Conservation (phyloP, 768 basidiomycete genomes). For the Pisolithus sp. region DNA sequence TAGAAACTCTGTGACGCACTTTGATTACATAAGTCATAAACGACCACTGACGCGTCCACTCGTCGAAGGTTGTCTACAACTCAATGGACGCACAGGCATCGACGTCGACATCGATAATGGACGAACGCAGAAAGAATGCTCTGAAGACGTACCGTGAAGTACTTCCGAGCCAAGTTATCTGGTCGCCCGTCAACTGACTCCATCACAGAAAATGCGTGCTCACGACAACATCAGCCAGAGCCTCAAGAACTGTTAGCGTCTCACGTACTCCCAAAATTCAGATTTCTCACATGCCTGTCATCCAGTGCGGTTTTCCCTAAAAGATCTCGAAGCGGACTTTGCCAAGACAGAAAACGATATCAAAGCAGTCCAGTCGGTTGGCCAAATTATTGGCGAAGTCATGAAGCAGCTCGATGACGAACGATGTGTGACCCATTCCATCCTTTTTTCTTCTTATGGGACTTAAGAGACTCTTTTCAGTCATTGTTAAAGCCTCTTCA, state of each 20-base stretch:
- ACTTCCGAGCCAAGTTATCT: conserved; percentile 5
- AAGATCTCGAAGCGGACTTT: conserved; percentile 81
- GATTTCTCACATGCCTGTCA: neutral
- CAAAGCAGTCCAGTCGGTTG: conserved; percentile 97
- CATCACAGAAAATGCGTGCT: conserved; percentile 80
- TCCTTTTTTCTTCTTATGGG: neutral
- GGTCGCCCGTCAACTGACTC: neutral
- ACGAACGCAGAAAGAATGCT: conserved; percentile 67
- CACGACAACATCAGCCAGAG: conserved; percentile 84
- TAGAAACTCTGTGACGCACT: no score
- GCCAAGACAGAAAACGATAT: conserved; percentile 98
- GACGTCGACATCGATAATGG: conserved; percentile 56
- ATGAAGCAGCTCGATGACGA: conserved; percentile 98
- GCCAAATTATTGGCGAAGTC: conserved; percentile 98
- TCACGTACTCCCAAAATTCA: neutral
- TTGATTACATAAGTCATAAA: no score
- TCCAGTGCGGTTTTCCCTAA: conserved; percentile 84
- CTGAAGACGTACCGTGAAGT: conserved; percentile 76
- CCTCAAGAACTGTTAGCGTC: conserved; percentile 78
- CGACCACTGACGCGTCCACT: no score
- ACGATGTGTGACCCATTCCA: conserved; percentile 58
- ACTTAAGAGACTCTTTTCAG: conserved; percentile 30
- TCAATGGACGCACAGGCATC: conserved; percentile 24
- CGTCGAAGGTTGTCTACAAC: no score
- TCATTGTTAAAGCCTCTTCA: conserved; percentile 98